A percentile compares a stretch with the other conserved stretches of the same genome.
phyloP scores from a whole-genome alignment of 2,329 filamentous ascomycete species.

The Chrysosporium queenslandicum region DNA sequence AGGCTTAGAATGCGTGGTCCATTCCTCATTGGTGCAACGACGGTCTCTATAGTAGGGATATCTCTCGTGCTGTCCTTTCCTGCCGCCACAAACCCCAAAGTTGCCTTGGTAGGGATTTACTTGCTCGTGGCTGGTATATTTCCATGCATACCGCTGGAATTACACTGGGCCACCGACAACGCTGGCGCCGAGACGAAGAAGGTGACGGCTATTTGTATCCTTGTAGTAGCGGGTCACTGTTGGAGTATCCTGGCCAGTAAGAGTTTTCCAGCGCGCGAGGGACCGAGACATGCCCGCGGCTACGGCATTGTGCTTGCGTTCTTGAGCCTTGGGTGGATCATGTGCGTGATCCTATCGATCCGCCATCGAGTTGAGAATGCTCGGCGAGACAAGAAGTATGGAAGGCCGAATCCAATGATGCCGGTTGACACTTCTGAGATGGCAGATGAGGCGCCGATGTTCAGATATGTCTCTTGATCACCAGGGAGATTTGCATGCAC shows the following conservation, averaged over 20 bases:
- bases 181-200: slow-evolving; percentile 16
- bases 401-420: slow-evolving; percentile 12
- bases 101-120: slow-evolving; percentile 14
- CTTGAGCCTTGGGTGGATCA: slow-evolving; percentile 10
- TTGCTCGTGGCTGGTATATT: slow-evolving; percentile 16
- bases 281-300: slow-evolving; percentile 11
- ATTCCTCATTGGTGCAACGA: slow-evolving; percentile 45
- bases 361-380: slow-evolving; percentile 13
- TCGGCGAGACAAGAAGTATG: slow-evolving; percentile 11
- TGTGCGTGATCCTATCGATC: slow-evolving; percentile 10
- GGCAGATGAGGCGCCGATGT: slow-evolving; percentile 16
- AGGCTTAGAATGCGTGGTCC: slow-evolving; percentile 43
- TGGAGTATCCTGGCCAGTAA: slow-evolving; percentile 18
- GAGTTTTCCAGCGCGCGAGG: slow-evolving; percentile 14
- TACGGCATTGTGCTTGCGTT: slow-evolving; percentile 16
- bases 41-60: slow-evolving; percentile 45
- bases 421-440: slow-evolving; percentile 14
- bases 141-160: slow-evolving; percentile 15
- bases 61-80: slow-evolving; percentile 12
- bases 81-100: slow-evolving; percentile 13
- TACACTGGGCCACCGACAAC: slow-evolving; percentile 18
- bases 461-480: slow-evolving; percentile 14
- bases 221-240: slow-evolving; percentile 16
- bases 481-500: background rate
- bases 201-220: slow-evolving; percentile 15